Conservation (phyloP, 2,329 filamentous ascomycete genomes). For the Cadophora gregata region DNA sequence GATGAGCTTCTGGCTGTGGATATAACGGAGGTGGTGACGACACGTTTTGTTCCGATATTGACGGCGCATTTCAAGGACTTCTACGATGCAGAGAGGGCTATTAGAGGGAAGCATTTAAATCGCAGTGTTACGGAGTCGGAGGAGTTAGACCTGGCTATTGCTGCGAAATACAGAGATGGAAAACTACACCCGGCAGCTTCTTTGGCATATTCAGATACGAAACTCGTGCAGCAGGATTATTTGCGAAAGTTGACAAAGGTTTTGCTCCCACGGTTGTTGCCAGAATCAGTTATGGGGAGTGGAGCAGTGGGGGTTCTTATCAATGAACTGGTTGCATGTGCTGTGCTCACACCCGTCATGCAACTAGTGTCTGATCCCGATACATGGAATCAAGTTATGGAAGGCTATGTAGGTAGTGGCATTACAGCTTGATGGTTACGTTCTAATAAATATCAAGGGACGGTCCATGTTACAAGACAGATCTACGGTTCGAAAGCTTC, state of each 20-base stretch:
- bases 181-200: slow-evolving; percentile 87
- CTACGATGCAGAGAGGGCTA: slow-evolving; percentile 84
- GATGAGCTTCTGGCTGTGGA: slow-evolving; percentile 79
- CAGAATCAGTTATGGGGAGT: slow-evolving; percentile 76
- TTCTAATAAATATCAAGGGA: slow-evolving; percentile 54
- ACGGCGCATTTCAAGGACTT: slow-evolving; percentile 91
- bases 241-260: slow-evolving; percentile 75
- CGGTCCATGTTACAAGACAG: slow-evolving; percentile 90
- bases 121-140: slow-evolving; percentile 93
- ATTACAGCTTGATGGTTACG: neutral
- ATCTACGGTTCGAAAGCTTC: slow-evolving; percentile 89
- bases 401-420: slow-evolving; percentile 67
- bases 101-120: slow-evolving; percentile 87
- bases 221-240: slow-evolving; percentile 86
- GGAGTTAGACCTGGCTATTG: slow-evolving; percentile 93
- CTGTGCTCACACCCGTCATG: slow-evolving; percentile 83
- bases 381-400: slow-evolving; percentile 96
- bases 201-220: slow-evolving; percentile 82
- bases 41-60: slow-evolving; percentile 83
- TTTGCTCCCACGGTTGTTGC: slow-evolving; percentile 77
- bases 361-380: slow-evolving; percentile 87
- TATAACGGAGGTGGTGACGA: slow-evolving; percentile 81
- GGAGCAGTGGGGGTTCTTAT: slow-evolving; percentile 80
- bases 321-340: slow-evolving; percentile 89
- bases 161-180: slow-evolving; percentile 89